Evolutionary conservation across 2,329 filamentous ascomycete genomes (phyloP).

Genomic region (Cyphellophora attinorum): DNA sequence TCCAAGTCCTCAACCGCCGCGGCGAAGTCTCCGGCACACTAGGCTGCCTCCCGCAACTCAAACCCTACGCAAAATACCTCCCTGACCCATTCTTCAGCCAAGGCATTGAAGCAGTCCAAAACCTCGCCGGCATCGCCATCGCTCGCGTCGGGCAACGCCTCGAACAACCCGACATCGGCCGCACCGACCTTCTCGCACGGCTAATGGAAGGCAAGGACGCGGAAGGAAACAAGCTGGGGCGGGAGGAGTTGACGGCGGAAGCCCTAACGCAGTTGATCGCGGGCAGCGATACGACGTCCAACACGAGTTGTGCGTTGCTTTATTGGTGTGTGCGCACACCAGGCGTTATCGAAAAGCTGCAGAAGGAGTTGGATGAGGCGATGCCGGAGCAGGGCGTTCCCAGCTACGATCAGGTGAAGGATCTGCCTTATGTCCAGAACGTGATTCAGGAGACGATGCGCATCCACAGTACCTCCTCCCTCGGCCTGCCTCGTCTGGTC

Average conservation of each 20-base stretch:
- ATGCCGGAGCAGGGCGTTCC: constrained; percentile 56
- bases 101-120: constrained; percentile 64
- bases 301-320: constrained; percentile 72
- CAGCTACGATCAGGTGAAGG: constrained; percentile 60
- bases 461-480: constrained; percentile 75
- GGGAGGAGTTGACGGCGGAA: constrained; percentile 77
- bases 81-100: constrained; percentile 74
- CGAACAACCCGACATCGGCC: constrained; percentile 48
- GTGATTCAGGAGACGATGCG: constrained; percentile 79
- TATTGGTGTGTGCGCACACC: constrained; percentile 66
- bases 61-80: constrained; percentile 69
- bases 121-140: constrained; percentile 79
- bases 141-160: constrained; percentile 68
- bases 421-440: constrained; percentile 64
- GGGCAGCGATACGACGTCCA: constrained; percentile 57
- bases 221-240: constrained; percentile 62
- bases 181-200: constrained; percentile 70
- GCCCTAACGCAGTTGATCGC: constrained; percentile 79
- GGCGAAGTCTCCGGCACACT: constrained; percentile 78
- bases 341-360: constrained; percentile 61
- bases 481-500: constrained; percentile 71
- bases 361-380: constrained; percentile 62
- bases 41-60: constrained; percentile 63
- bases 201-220: constrained; percentile 82
- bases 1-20: constrained; percentile 79